Percentiles rank a stretch among this genome's conserved stretches.
These are phyloP conservation scores for Orobanche coerulescens DNA, from an alignment of 257 asterid genomes.

Conservation along the genomic window DNA sequence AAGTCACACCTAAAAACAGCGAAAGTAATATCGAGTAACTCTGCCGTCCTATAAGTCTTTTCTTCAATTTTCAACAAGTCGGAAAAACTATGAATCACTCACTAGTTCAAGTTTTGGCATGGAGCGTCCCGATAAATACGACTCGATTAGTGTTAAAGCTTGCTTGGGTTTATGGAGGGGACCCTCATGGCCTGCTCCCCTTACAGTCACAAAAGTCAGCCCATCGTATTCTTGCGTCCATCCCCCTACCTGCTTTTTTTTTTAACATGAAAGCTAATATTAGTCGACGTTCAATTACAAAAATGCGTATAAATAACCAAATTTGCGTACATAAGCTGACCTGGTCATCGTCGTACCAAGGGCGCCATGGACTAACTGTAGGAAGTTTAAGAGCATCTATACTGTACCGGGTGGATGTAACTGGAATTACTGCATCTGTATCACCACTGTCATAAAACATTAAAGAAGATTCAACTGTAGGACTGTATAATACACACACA, in stretches of 20 bases:
- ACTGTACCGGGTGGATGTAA: constrained; percentile 84
- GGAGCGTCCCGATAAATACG: constrained; percentile 55
- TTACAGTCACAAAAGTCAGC: constrained; percentile 63
- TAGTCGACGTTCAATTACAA: background rate
- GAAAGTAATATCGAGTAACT: constrained; percentile 5
- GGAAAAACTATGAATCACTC: constrained; percentile 30
- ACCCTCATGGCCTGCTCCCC: constrained; percentile 97
- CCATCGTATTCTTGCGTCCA: constrained; percentile 87
- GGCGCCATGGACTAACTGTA: constrained; percentile 55
- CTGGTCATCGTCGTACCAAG: constrained; percentile 95
- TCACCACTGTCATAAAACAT: constrained; percentile 56
- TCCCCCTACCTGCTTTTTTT: constrained; percentile 73
- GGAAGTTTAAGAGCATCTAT: constrained; percentile 66
- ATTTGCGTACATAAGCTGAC: constrained; percentile 25
- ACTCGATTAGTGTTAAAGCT: constrained; percentile 57
- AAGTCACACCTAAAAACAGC: constrained; percentile 1
- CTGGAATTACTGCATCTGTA: constrained; percentile 80
- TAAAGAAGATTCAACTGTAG: background rate
- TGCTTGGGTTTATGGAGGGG: constrained; percentile 74
- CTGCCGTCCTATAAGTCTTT: background rate
- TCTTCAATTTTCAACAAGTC: background rate
- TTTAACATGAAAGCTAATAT: background rate
- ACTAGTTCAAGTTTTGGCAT: constrained; percentile 46
- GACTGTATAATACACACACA: no score
- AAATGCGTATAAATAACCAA: background rate